phyloP scores from a whole-genome alignment of 345 rosid species.

The Citrus cavaleriei region DNA sequence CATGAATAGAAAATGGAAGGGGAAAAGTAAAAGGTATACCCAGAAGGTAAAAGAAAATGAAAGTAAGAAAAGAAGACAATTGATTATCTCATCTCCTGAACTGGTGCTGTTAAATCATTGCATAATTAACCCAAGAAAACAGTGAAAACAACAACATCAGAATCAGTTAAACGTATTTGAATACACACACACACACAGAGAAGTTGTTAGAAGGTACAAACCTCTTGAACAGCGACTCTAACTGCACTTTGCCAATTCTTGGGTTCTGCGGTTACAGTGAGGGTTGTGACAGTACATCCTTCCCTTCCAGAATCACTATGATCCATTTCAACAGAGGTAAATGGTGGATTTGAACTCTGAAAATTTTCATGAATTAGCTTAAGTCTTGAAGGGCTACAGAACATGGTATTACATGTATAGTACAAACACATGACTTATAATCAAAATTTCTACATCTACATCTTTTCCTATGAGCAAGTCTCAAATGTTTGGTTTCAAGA shows the following conservation, averaged over 20 bases:
- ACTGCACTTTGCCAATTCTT: conserved; percentile 95
- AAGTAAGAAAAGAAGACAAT: not conserved
- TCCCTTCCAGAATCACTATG: conserved; percentile 99
- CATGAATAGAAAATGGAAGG: not conserved
- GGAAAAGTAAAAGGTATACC: not conserved
- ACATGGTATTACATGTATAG: not conserved
- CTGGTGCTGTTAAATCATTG: not conserved
- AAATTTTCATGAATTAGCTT: conserved; percentile 29
- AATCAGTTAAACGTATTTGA: not conserved
- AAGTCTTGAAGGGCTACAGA: conserved; percentile 8
- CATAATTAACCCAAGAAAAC: not conserved
- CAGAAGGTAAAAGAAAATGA: not conserved
- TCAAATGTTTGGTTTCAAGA: not conserved
- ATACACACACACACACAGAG: too few species aligned
- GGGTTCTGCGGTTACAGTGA: conserved; percentile 98
- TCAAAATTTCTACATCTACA: not conserved
- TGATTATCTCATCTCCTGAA: not conserved
- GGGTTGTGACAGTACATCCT: conserved; percentile 99
- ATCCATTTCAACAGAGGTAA: conserved; percentile 97
- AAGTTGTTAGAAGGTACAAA: conserved; percentile 25
- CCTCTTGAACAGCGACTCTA: conserved; percentile 98
- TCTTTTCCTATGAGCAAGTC: not conserved
- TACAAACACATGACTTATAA: not conserved
- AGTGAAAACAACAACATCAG: not conserved
- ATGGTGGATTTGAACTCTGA: conserved; percentile 99